Base-by-base conservation (phyloP, 2,329 filamentous ascomycete genomes). In the Passalora sequoiae region DNA sequence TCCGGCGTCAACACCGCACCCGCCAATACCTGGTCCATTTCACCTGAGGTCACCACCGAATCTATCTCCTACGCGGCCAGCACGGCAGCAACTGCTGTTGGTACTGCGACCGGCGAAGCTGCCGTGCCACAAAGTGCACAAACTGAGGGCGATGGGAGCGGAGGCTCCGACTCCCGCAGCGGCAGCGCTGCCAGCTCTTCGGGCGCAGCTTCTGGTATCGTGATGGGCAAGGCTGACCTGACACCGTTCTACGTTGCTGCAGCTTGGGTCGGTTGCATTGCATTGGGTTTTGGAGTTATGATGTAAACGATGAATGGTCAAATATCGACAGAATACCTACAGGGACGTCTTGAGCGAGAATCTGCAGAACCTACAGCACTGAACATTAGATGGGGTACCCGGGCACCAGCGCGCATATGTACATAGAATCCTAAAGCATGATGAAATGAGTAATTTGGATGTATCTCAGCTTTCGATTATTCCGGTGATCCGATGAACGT, bases 31-130 rank as follows among this genome's bases (percentile, higher is more conserved):
- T 46, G 41, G 19, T 44, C 47, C 15, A 58, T 61, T 24, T 53
- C 55, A 10, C 43, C 52, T 10, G 47, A 40, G 4, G 54, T 56
- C 15, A 19, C 36, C 6, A 48, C 46, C 7, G 54, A 44, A 2
- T 51, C 56, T 4, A 47, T 32, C 8, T 47, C 42, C 19, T 59
- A 55, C 35, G 22, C 33, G 3, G 58, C 50, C 17, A 53, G 43
- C 27, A 59, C 55, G 2, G 50, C 47, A 20, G 39, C 35, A 4
- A 53, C 53, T n/a, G 47, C 60, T 4, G 39, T 62, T 3, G 60
- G 59, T 4, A 52, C 51, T 2, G 60, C 59, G 7, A 61, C 60
- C 8, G 60, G 60, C n/a, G 53, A 53, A 6, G 56, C 50, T 16
- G 60, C 60, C 10, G 50, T 61, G 3, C 60, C 60, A 5, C 48